These are phyloP conservation scores for Microglena sp. DNA, from an alignment of 139 green algal species.

Conservation along the genomic window DNA sequence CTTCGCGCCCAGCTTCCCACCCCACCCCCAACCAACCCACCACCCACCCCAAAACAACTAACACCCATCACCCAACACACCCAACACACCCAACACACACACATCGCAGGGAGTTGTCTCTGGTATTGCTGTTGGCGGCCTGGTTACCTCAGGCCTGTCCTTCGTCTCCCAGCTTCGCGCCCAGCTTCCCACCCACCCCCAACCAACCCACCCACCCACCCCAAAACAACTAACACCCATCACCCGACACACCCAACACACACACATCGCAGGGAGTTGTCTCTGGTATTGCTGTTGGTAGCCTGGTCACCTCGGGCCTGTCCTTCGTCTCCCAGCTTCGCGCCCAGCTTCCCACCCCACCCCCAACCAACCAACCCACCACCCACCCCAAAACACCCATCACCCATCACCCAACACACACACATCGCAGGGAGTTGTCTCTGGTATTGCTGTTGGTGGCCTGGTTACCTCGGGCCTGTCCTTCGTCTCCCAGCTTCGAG, in stretches of 20 bases:
- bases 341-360: too few relatives aligned
- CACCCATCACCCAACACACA: background rate
- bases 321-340: conserved; percentile 31
- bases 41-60: too few relatives aligned
- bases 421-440: conserved; percentile 22
- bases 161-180: conserved; percentile 28
- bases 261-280: conserved; percentile 35
- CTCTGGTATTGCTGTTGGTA: conserved; percentile 31
- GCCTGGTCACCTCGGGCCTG: conserved; percentile 21
- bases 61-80: too few relatives aligned
- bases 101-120: conserved; percentile 32
- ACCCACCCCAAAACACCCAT: background rate
- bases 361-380: background rate
- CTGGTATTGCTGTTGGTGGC: conserved; percentile 31
- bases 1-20: too few relatives aligned
- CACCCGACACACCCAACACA: too few relatives aligned
- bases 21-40: too few relatives aligned
- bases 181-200: too few relatives aligned
- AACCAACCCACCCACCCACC: too few relatives aligned
- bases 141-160: conserved; percentile 23
- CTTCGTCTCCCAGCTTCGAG: conserved; percentile 26
- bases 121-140: conserved; percentile 30
- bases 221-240: too few relatives aligned
- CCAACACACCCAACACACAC: too few relatives aligned
- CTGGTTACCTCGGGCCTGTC: conserved; percentile 24